Evolutionary conservation across 2,329 filamentous ascomycete species (phyloP).

Genomic region (Leptosphaerulina australis): DNA sequence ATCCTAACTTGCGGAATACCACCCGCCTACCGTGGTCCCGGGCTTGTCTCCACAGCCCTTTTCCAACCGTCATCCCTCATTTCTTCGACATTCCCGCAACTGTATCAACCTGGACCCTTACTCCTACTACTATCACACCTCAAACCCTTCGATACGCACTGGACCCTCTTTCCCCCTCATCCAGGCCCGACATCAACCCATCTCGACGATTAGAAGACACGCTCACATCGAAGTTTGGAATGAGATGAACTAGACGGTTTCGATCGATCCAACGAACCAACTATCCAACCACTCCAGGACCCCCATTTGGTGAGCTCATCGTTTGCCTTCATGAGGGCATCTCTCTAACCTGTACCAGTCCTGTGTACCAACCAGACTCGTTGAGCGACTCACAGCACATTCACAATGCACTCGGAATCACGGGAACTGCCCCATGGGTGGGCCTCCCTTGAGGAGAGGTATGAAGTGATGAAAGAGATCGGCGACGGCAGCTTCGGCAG

Average conservation of each 20-base stretch:
- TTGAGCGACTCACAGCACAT: constrained; percentile 25
- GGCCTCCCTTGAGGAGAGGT: constrained; percentile 83
- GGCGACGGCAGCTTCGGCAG: constrained; percentile 99
- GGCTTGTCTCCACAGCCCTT: constrained; percentile 50
- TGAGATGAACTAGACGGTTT: constrained; percentile 44
- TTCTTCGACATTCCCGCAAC: constrained; percentile 47
- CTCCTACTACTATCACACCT: constrained; percentile 43
- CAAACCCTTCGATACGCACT: constrained; percentile 46
- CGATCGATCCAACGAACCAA: constrained; percentile 14
- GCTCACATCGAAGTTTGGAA: constrained; percentile 14
- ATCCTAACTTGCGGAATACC: constrained; percentile 47
- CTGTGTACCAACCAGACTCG: constrained; percentile 17
- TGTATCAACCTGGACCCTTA: constrained; percentile 52
- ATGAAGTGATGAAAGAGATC: constrained; percentile 97
- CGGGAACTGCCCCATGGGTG: constrained; percentile 74
- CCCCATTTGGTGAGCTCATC: constrained; percentile 26
- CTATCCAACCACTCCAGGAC: constrained; percentile 19
- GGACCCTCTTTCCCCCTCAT: constrained; percentile 37
- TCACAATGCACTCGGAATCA: constrained; percentile 72
- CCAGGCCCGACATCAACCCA: constrained; percentile 28
- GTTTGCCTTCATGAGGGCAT: not conserved
- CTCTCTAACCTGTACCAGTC: constrained; percentile 26
- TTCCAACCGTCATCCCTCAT: constrained; percentile 51
- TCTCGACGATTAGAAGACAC: constrained; percentile 1
- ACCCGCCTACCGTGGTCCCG: constrained; percentile 52